These are phyloP conservation scores for Micractinium conductrix DNA, from an alignment of 139 green algal species.

Conservation along the genomic window DNA sequence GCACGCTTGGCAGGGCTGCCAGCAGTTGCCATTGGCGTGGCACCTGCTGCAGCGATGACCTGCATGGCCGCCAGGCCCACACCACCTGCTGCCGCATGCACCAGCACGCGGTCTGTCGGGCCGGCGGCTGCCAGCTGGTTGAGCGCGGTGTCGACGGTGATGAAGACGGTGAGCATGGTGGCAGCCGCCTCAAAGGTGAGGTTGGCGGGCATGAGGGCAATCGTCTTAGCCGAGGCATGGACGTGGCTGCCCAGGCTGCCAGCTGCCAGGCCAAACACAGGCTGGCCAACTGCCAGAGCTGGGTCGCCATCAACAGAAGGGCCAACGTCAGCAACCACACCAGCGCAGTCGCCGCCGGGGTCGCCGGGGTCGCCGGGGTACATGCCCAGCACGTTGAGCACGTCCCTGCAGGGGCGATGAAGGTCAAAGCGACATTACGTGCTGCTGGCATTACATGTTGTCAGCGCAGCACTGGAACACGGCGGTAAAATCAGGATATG, in stretches of 20 bases:
- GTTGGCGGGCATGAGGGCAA: constrained; percentile 71
- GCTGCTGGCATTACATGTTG: neutral
- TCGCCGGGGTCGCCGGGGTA: constrained; percentile 65
- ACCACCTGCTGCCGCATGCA: constrained; percentile 83
- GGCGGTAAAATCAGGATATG: too few relatives aligned
- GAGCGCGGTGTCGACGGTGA: constrained; percentile 72
- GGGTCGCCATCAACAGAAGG: neutral
- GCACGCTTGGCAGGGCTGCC: constrained; percentile 66
- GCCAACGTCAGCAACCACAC: constrained; percentile 52
- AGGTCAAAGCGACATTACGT: neutral
- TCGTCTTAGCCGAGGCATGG: constrained; percentile 56
- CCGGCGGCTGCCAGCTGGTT: constrained; percentile 1
- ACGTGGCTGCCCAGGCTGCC: constrained; percentile 80
- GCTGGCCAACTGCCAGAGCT: constrained; percentile 40
- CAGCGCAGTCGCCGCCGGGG: constrained; percentile 69
- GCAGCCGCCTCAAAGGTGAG: constrained; percentile 74
- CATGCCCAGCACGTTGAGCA: constrained; percentile 75
- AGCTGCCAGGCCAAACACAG: constrained; percentile 82
- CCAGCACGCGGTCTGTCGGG: constrained; percentile 62
- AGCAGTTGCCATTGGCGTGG: constrained; percentile 57
- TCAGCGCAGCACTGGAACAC: neutral
- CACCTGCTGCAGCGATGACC: constrained; percentile 55
- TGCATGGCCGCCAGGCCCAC: constrained; percentile 81
- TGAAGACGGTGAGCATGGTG: constrained; percentile 84
- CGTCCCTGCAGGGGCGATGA: constrained; percentile 62